Evolutionary conservation across 2,329 filamentous ascomycete genomes (phyloP).

Genomic region (Penicillium sp.): DNA sequence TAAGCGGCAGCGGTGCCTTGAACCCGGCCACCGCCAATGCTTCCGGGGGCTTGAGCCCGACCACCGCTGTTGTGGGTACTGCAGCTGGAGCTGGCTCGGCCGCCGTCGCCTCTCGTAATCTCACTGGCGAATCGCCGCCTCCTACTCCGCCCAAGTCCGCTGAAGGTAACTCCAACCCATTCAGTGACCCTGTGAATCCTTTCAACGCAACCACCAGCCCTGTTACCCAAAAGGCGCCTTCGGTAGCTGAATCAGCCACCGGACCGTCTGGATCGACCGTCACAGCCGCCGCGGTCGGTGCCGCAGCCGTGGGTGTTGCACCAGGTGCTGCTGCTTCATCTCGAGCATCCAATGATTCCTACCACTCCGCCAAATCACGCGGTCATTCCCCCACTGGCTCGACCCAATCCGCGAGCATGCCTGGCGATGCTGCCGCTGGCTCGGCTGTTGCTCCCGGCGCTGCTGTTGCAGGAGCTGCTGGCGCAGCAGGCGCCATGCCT

Average conservation of each 20-base stretch:
- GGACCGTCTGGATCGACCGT: conserved; percentile 33
- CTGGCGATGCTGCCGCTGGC: conserved; percentile 21
- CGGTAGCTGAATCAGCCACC: conserved; percentile 21
- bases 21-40: conserved; percentile 13
- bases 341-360: conserved; percentile 21
- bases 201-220: conserved; percentile 55
- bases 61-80: conserved; percentile 21
- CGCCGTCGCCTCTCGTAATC: conserved; percentile 31
- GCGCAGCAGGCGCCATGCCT: conserved; percentile 14
- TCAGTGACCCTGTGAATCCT: conserved; percentile 63
- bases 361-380: conserved; percentile 22
- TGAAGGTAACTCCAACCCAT: conserved; percentile 44
- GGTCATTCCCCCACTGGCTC: conserved; percentile 22
- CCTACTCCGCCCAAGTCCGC: conserved; percentile 41
- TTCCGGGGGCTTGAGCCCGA: neutral
- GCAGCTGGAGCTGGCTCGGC: conserved; percentile 19
- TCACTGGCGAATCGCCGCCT: conserved; percentile 34
- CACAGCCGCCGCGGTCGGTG: conserved; percentile 38
- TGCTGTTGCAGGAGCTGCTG: conserved; percentile 7
- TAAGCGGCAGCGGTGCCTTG: conserved; percentile 37
- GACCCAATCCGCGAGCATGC: conserved; percentile 23
- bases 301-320: conserved; percentile 41
- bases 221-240: conserved; percentile 12
- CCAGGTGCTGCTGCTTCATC: conserved; percentile 39
- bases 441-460: conserved; percentile 9